phyloP scores from a whole-genome alignment of 768 basidiomycete genomes.

The Pleurotus tuoliensis region DNA sequence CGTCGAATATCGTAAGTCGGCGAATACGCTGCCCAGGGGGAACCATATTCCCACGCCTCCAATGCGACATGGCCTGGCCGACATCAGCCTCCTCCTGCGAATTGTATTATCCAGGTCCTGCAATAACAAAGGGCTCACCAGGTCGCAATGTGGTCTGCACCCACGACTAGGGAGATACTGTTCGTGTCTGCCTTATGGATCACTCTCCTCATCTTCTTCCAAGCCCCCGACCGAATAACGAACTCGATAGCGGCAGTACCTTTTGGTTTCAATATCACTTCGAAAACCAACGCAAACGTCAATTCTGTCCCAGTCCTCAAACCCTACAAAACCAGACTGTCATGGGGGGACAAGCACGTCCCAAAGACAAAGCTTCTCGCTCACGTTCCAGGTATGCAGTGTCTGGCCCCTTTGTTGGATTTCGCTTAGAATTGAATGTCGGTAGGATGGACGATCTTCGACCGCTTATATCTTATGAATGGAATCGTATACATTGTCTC shows the following conservation, averaged over 20 bases:
- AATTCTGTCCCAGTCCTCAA: not conserved
- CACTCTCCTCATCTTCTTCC: slow-evolving; percentile 12
- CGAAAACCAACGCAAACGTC: not conserved
- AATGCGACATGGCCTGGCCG: too few species aligned
- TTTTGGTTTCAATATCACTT: slow-evolving; percentile 32
- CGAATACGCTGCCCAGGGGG: too few species aligned
- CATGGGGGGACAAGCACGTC: slow-evolving; percentile 34
- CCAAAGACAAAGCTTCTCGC: slow-evolving; percentile 65
- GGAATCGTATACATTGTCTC: slow-evolving; percentile 82
- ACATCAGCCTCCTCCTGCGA: too few species aligned
- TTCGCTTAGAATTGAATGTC: slow-evolving; percentile 1
- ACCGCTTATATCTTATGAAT: slow-evolving; percentile 76
- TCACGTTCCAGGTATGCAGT: slow-evolving; percentile 66
- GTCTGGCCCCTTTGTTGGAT: not conserved
- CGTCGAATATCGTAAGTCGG: too few species aligned
- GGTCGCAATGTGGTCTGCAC: slow-evolving; percentile 16
- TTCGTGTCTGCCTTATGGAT: slow-evolving; percentile 36
- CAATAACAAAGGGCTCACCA: too few species aligned
- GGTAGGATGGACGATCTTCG: slow-evolving; percentile 87
- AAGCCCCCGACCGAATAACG: slow-evolving; percentile 8
- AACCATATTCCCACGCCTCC: too few species aligned
- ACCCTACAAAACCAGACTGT: slow-evolving; percentile 24
- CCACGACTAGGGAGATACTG: slow-evolving; percentile 41
- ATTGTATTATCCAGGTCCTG: too few species aligned
- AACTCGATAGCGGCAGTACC: slow-evolving; percentile 23